Base-by-base conservation (phyloP, 352 stramenopile species). In the Phytophthora pseudosyringae region DNA sequence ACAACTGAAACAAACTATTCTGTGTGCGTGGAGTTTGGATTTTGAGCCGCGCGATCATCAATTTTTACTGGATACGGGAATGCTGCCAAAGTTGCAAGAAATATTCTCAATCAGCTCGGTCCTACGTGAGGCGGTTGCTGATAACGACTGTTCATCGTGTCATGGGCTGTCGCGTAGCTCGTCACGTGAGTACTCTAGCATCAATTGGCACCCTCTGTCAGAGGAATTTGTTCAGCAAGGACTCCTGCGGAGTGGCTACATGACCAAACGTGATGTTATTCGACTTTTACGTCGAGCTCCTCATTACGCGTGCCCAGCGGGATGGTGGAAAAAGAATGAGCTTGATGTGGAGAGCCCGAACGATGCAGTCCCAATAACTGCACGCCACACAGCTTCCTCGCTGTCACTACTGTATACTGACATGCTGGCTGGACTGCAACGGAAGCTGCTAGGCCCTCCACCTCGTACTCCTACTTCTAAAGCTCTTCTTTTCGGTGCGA, bases 191-290 rank as follows among this genome's bases (percentile, higher is more conserved):
- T 76, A 80, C 45, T 73, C 69, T 3, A 78, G 73, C 45, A 76
- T 89, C 12, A 90, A 93, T 45, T 96, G 88, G 88, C 72, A 92
- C 26, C 83, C 88, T 26, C 62, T 96, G 5, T 89, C 88, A 0
- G 80, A 90, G 38, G 76, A 92, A 39, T 94, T 93, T 59, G 84
- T 96, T 31, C 84, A 91, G 39, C 75, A 91, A 38, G 88, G 81
- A 53, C 73, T 91, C 2, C 58, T 96, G 9, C 70, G 77, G 10
- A 88, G 66, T 16, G 84, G 86, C 0, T 86, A 81, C 21, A 73
- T 96, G 48, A 92, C 86, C 0, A 96, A 96, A 58, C 86, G 88
- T 12, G 84, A 94, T 44, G 80, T 96, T 8, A 64, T 94, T 51
- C 69, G 73, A 7, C 51, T 96, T 7, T 46, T 96, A 7, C 57